Conservation (phyloP, 2,329 filamentous ascomycete genomes). For the Cercospora sp. region DNA sequence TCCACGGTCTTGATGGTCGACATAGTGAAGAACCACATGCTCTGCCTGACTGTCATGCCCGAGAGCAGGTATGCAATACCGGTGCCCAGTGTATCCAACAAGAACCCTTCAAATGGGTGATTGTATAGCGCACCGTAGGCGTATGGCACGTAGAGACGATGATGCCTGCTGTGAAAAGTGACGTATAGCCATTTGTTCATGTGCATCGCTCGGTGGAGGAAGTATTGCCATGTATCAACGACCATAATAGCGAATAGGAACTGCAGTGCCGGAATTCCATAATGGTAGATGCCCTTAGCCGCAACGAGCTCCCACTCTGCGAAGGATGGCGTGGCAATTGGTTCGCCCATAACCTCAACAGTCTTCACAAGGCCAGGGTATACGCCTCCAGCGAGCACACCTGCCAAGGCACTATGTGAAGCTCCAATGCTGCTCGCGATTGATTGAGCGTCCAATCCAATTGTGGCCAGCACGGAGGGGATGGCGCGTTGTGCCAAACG, state of each 20-base stretch:
- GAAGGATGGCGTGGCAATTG: conserved; percentile 65
- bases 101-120: conserved; percentile 89
- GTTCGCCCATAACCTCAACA: conserved; percentile 54
- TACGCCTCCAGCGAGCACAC: conserved; percentile 73
- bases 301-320: conserved; percentile 75
- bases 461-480: conserved; percentile 65
- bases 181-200: conserved; percentile 95
- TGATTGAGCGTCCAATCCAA: conserved; percentile 74
- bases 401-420: conserved; percentile 72
- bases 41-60: conserved; percentile 80
- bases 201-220: conserved; percentile 94
- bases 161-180: conserved; percentile 90
- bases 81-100: conserved; percentile 86
- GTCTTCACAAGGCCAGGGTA: conserved; percentile 68
- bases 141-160: conserved; percentile 95
- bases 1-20: conserved; percentile 96
- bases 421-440: conserved; percentile 73
- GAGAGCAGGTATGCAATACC: conserved; percentile 79
- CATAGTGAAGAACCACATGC: conserved; percentile 83
- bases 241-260: conserved; percentile 72
- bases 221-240: conserved; percentile 98
- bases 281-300: conserved; percentile 78
- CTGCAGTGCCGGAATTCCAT: conserved; percentile 73
- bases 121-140: conserved; percentile 97
- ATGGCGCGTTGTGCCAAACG: conserved; percentile 76